These are phyloP conservation scores for Podochytrium sp. DNA, from an alignment of 192 early-diverging fungal species.

Conservation along the genomic window DNA sequence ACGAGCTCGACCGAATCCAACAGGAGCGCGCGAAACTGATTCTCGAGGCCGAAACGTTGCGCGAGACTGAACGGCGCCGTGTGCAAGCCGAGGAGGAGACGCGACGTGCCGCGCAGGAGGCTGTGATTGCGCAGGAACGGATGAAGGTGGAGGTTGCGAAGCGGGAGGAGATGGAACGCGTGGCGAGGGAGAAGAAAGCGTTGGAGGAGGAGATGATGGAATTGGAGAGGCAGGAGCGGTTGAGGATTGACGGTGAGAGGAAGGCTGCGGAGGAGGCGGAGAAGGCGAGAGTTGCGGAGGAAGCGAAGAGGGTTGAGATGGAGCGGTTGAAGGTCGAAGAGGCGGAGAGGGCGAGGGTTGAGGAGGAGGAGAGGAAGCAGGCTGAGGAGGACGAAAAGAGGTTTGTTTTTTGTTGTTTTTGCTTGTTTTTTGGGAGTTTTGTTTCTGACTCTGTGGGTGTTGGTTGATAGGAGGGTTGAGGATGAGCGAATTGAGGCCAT, in stretches of 20 bases:
- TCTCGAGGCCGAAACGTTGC: constrained; percentile 8
- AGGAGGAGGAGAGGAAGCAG: too few species aligned
- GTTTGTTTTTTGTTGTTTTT: too few species aligned
- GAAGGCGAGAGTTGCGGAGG: not conserved
- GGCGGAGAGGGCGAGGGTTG: too few species aligned
- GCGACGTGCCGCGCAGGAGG: not conserved
- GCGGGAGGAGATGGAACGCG: constrained; percentile 2
- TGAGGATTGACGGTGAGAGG: constrained; percentile 1
- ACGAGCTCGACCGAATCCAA: constrained; percentile 24
- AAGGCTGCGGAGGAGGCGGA: not conserved
- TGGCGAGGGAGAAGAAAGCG: not conserved
- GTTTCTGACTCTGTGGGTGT: too few species aligned
- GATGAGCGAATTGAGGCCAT: constrained; percentile 27
- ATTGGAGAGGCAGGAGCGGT: constrained; percentile 14
- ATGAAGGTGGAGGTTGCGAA: constrained; percentile 9
- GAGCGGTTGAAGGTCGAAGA: not conserved
- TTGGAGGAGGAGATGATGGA: constrained; percentile 9
- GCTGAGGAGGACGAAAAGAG: too few species aligned
- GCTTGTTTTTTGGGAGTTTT: too few species aligned
- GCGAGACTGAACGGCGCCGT: constrained; percentile 7
- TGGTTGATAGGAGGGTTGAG: too few species aligned
- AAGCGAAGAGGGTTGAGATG: constrained; percentile 5
- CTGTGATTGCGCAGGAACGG: not conserved
- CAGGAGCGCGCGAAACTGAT: constrained; percentile 12
- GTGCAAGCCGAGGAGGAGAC: not conserved